Percentiles rank a stretch among this genome's conserved stretches.
These are phyloP conservation scores for Cyclotella sp. DNA, from an alignment of 108 stramenopile genomes.

Conservation along the genomic window DNA sequence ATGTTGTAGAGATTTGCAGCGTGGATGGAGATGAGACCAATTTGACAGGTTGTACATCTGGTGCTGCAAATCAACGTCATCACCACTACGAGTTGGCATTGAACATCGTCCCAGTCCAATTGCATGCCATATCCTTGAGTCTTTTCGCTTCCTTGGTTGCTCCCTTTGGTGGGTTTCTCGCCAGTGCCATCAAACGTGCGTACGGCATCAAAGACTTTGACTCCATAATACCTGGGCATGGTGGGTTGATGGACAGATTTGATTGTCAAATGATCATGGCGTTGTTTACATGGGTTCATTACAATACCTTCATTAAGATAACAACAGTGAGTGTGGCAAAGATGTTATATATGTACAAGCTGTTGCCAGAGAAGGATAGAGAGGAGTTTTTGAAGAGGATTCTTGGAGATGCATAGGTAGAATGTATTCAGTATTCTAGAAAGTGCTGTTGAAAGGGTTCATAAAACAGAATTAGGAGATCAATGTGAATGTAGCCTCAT, in stretches of 20 bases:
- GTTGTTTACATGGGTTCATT: conserved; percentile 96
- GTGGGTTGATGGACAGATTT: conserved; percentile 95
- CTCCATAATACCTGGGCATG: conserved; percentile 95
- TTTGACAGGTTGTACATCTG: conserved; percentile 66
- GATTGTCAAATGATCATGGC: conserved; percentile 96
- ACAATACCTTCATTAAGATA: conserved; percentile 92
- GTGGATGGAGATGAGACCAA: conserved; percentile 27
- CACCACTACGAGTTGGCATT: conserved; percentile 82
- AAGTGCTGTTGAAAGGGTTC: background rate
- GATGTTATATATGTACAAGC: conserved; percentile 82
- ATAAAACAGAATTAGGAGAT: too few species aligned
- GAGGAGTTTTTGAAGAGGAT: conserved; percentile 59
- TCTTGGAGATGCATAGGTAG: conserved; percentile 1
- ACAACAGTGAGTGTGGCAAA: conserved; percentile 85
- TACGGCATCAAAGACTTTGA: conserved; percentile 98
- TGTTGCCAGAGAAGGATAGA: conserved; percentile 58
- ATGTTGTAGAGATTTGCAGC: conserved; percentile 73
- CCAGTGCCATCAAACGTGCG: conserved; percentile 95
- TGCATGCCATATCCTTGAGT: conserved; percentile 81
- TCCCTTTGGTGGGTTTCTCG: conserved; percentile 98
- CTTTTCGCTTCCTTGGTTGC: conserved; percentile 91
- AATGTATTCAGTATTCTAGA: background rate
- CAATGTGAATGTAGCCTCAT: too few species aligned
- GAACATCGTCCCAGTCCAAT: conserved; percentile 82
- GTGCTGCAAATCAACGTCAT: conserved; percentile 64